Conservation (phyloP, 2,329 filamentous ascomycete genomes). For the Fusarium domesticum region DNA sequence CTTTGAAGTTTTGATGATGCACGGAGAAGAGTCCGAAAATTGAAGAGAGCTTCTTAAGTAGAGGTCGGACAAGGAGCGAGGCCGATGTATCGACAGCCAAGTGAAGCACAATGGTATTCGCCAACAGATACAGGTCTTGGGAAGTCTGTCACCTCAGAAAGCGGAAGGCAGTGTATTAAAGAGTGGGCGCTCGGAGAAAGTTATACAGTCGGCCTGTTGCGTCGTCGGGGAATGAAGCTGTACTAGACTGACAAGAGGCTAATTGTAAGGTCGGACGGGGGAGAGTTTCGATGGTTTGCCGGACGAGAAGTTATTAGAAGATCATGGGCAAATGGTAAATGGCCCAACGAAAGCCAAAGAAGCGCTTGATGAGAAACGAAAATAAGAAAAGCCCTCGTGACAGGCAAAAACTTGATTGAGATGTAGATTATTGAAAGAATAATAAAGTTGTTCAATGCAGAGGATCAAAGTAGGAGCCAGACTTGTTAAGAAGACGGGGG, state of each 20-base stretch:
- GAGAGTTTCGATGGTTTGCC: neutral
- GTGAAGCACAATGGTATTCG: too few species aligned
- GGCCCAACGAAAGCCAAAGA: too few species aligned
- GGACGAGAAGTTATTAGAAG: neutral
- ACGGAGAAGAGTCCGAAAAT: conserved; percentile 1
- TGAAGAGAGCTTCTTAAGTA: neutral
- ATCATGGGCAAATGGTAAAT: too few species aligned
- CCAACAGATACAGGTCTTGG: too few species aligned
- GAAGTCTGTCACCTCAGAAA: too few species aligned
- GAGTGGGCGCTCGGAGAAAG: too few species aligned
- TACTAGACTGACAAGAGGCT: neutral
- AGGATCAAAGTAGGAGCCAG: neutral
- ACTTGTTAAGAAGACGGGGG: neutral
- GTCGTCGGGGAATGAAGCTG: neutral
- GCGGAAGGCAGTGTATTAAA: too few species aligned
- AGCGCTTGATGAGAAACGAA: too few species aligned
- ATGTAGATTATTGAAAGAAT: neutral
- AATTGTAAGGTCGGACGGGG: neutral
- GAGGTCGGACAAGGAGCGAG: neutral
- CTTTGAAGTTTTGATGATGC: neutral
- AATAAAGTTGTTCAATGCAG: neutral
- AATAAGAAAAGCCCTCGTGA: neutral
- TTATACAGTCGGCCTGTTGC: too few species aligned
- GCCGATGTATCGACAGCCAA: neutral
- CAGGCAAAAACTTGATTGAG: neutral